phyloP scores from a whole-genome alignment of 148 eudicot species.

The Camellia granthamiana region DNA sequence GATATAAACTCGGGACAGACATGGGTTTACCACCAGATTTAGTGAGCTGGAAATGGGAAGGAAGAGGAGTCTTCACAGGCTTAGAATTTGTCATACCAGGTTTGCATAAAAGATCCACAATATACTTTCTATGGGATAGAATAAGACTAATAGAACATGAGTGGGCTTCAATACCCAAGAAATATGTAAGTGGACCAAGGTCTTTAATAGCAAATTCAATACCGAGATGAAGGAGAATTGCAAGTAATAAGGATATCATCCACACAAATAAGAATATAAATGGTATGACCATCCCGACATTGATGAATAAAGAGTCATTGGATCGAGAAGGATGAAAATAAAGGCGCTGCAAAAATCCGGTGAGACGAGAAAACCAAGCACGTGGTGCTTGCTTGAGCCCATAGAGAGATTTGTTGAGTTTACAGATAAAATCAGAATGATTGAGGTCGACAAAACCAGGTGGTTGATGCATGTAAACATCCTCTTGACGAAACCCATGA shows the following conservation, averaged over 20 bases:
- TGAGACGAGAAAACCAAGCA: too few relatives aligned
- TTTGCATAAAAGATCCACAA: neutral
- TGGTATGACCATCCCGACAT: too few relatives aligned
- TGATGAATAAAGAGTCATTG: neutral
- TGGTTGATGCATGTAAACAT: neutral
- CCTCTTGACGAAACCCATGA: neutral
- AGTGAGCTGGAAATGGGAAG: too few relatives aligned
- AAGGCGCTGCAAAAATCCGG: too few relatives aligned
- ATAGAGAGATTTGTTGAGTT: neutral
- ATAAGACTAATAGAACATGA: neutral
- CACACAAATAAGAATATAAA: too few relatives aligned
- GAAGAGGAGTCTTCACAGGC: too few relatives aligned
- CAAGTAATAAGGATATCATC: too few relatives aligned
- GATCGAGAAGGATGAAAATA: too few relatives aligned
- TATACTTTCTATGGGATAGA: neutral
- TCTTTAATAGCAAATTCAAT: too few relatives aligned
- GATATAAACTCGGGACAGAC: neutral
- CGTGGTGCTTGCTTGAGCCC: neutral
- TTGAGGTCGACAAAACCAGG: neutral
- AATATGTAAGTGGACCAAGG: neutral
- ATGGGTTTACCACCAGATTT: too few relatives aligned
- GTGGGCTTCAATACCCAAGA: neutral
- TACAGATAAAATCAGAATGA: neutral
- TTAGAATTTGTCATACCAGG: neutral
- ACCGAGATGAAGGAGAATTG: too few relatives aligned